These are phyloP conservation scores for Ophiostoma ips DNA, from an alignment of 2,329 filamentous ascomycete species.

Conservation along the genomic window DNA sequence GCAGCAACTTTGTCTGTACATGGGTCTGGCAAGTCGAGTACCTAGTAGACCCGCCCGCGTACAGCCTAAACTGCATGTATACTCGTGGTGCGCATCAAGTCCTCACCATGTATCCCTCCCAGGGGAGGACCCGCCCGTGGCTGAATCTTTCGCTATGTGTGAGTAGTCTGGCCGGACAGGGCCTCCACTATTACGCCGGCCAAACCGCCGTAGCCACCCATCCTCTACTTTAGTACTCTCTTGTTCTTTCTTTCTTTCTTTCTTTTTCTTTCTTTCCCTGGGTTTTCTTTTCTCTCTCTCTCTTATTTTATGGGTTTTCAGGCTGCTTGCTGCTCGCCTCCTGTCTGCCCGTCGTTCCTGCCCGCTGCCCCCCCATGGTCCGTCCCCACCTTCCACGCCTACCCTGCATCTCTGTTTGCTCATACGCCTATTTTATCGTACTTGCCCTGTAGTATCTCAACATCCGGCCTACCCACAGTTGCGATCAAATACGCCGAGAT, in stretches of 20 bases:
- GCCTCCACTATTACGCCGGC: conserved; percentile 44
- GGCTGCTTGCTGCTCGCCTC: background rate
- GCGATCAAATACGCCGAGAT: background rate
- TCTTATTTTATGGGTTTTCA: background rate
- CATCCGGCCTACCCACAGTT: background rate
- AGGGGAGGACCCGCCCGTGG: conserved; percentile 9
- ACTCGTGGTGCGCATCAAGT: background rate
- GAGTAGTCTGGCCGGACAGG: conserved; percentile 8
- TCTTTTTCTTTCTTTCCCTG: background rate
- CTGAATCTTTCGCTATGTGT: conserved; percentile 10
- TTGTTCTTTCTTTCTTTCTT: background rate
- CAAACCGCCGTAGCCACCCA: conserved; percentile 37
- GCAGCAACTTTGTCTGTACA: background rate
- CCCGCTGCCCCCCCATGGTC: background rate
- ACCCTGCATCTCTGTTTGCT: background rate
- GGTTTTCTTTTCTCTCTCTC: background rate
- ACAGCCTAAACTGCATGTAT: background rate
- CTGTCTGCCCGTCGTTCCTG: background rate
- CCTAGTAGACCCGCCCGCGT: background rate
- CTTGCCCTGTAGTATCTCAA: background rate
- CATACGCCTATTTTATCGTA: background rate
- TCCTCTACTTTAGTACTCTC: conserved; percentile 8
- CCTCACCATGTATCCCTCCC: background rate
- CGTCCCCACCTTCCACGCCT: background rate
- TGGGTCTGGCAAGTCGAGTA: background rate